Conservation (phyloP, 2,329 filamentous ascomycete species). For the Xylariaceae sp. region DNA sequence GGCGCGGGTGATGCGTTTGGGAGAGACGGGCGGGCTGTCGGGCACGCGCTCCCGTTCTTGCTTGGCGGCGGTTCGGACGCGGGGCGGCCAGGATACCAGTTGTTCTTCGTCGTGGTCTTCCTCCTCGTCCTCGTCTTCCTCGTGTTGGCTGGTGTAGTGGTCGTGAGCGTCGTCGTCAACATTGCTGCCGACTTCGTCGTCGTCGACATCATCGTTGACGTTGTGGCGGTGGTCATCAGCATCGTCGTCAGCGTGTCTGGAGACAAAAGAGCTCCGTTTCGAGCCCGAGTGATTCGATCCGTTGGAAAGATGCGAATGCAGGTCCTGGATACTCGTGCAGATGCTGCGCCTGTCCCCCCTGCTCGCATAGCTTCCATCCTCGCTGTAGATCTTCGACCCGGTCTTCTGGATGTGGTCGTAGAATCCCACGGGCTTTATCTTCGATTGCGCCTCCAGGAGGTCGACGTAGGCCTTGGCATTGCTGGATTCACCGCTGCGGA, state of each 20-base stretch:
- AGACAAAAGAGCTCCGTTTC: conserved; percentile 5
- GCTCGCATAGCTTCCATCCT: conserved; percentile 51
- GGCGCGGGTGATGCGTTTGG: conserved; percentile 21
- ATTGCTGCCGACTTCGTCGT: not conserved
- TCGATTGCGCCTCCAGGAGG: conserved; percentile 53
- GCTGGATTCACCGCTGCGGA: conserved; percentile 29
- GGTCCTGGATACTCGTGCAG: conserved; percentile 30
- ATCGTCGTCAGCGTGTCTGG: conserved; percentile 13
- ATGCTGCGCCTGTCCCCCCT: conserved; percentile 29
- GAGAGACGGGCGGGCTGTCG: conserved; percentile 22
- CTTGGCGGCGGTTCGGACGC: conserved; percentile 7
- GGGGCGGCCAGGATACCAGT: not conserved
- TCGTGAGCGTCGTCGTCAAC: not conserved
- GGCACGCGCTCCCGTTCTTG: conserved; percentile 14
- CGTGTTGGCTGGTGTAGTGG: not conserved
- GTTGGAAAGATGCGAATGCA: conserved; percentile 32
- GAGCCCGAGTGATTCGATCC: conserved; percentile 12
- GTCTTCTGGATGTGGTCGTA: conserved; percentile 44
- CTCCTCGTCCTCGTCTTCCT: not conserved
- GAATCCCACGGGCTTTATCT: conserved; percentile 46
- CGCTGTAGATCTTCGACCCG: conserved; percentile 53
- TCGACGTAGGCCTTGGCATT: conserved; percentile 41
- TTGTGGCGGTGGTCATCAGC: not conserved
- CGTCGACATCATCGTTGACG: conserved; percentile 5
- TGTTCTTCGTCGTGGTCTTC: not conserved